phyloP scores from a whole-genome alignment of 2,329 filamentous ascomycete species.

The Clonostachys rhizophaga region DNA sequence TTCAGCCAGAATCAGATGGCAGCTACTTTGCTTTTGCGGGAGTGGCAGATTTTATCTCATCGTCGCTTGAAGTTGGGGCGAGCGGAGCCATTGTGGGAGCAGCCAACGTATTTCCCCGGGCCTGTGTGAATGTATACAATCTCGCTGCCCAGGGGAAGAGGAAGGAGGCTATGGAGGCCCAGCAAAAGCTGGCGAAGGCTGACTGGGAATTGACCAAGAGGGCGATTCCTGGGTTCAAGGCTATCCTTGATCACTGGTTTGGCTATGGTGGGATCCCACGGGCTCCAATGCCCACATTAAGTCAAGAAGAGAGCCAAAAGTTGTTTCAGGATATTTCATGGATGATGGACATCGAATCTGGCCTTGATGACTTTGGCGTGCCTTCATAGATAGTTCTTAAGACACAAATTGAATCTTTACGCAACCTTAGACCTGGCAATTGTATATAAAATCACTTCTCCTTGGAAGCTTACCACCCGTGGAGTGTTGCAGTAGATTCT shows the following conservation, averaged over 20 bases:
- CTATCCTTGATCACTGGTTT: slow-evolving; percentile 27
- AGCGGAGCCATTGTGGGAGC: slow-evolving; percentile 11
- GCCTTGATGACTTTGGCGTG: slow-evolving; percentile 3
- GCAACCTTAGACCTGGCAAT: too few species aligned
- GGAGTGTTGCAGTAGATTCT: too few species aligned
- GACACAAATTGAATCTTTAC: too few species aligned
- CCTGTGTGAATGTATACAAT: slow-evolving; percentile 11
- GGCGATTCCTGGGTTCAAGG: slow-evolving; percentile 13
- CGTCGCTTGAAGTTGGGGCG: slow-evolving; percentile 6
- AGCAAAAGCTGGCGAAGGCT: slow-evolving; percentile 8
- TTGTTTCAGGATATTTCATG: slow-evolving; percentile 7
- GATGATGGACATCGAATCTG: slow-evolving; percentile 9
- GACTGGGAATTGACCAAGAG: slow-evolving; percentile 13
- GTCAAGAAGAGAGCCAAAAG: slow-evolving; percentile 1
- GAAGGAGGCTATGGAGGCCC: slow-evolving; percentile 8
- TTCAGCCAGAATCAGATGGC: background rate
- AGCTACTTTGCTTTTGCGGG: slow-evolving; percentile 9
- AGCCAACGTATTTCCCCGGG: slow-evolving; percentile 10
- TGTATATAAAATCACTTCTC: too few species aligned
- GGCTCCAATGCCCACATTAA: slow-evolving; percentile 28
- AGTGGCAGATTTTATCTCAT: slow-evolving; percentile 9
- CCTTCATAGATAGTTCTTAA: background rate
- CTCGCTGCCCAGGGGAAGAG: slow-evolving; percentile 6
- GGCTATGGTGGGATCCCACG: slow-evolving; percentile 53
- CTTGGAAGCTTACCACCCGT: too few species aligned